phyloP scores from a whole-genome alignment of 1,139 yeast genomes.

The Hansenula lynferdii region DNA sequence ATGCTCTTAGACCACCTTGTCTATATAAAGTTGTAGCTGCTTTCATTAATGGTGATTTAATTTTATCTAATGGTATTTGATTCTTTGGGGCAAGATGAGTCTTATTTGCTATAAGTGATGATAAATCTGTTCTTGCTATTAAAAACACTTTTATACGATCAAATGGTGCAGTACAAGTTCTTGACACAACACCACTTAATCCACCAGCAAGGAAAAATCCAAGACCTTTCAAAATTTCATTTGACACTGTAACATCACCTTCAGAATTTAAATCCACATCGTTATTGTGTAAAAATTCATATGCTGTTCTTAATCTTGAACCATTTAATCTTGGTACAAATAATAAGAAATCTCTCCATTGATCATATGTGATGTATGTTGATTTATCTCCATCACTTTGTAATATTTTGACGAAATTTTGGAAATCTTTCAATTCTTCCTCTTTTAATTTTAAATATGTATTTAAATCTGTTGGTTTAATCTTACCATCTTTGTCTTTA shows the following conservation, averaged over 20 bases:
- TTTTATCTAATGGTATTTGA: constrained; percentile 29
- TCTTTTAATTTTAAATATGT: constrained; percentile 45
- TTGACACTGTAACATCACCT: constrained; percentile 84
- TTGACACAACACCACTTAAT: constrained; percentile 90
- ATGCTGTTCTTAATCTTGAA: constrained; percentile 75
- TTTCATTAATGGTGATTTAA: constrained; percentile 65
- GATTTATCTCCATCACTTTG: constrained; percentile 28
- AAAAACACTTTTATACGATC: constrained; percentile 91
- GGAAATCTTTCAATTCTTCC: constrained; percentile 45
- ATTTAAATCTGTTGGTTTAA: constrained; percentile 62
- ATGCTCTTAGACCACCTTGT: constrained; percentile 83
- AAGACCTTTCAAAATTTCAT: constrained; percentile 75
- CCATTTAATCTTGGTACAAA: constrained; percentile 76
- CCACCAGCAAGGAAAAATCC: constrained; percentile 96
- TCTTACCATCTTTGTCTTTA: constrained; percentile 68
- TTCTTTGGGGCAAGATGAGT: constrained; percentile 29
- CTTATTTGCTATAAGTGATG: constrained; percentile 60
- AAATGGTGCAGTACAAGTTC: constrained; percentile 96
- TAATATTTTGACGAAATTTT: constrained; percentile 53
- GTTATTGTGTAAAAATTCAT: constrained; percentile 64
- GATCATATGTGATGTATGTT: constrained; percentile 71
- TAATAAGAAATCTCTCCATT: constrained; percentile 77
- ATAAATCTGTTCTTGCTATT: constrained; percentile 84
- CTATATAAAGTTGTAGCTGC: constrained; percentile 81
- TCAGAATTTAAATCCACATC: constrained; percentile 81